phyloP scores from a whole-genome alignment of 306 rosid species.

The Malus asiatica region DNA sequence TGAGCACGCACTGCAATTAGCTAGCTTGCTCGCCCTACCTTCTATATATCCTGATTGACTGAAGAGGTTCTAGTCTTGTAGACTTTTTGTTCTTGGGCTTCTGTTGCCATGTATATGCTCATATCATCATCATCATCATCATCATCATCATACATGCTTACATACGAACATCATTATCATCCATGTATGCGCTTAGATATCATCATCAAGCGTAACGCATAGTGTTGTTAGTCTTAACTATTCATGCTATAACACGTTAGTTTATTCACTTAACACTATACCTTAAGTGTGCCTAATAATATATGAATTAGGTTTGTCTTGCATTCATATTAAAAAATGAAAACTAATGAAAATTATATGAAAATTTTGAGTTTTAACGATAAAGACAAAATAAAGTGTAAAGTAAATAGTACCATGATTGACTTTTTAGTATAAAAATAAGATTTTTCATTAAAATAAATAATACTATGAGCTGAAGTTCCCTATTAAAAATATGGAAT shows the following conservation, averaged over 20 bases:
- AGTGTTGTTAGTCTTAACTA: too few relatives aligned
- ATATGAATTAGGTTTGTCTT: too few relatives aligned
- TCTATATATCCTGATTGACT: neutral
- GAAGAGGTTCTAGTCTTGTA: neutral
- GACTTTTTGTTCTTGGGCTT: neutral
- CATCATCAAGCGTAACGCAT: neutral
- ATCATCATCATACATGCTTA: too few relatives aligned
- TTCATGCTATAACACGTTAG: neutral
- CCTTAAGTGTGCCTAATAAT: neutral
- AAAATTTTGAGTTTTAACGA: too few relatives aligned
- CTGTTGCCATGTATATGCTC: neutral
- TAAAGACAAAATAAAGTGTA: too few relatives aligned
- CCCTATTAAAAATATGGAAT: neutral
- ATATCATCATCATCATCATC: too few relatives aligned
- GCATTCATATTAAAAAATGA: neutral
- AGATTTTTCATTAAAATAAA: too few relatives aligned
- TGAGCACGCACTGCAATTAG: neutral
- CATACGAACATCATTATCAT: neutral
- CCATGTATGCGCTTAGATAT: neutral
- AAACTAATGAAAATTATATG: too few relatives aligned
- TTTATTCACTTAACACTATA: neutral
- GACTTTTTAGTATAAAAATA: too few relatives aligned
- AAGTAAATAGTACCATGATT: too few relatives aligned
- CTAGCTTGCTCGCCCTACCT: neutral
- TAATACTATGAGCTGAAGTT: fast-evolving